Conservation (phyloP, 169 alveolate species). For the Cryptosporidium parvum region DNA sequence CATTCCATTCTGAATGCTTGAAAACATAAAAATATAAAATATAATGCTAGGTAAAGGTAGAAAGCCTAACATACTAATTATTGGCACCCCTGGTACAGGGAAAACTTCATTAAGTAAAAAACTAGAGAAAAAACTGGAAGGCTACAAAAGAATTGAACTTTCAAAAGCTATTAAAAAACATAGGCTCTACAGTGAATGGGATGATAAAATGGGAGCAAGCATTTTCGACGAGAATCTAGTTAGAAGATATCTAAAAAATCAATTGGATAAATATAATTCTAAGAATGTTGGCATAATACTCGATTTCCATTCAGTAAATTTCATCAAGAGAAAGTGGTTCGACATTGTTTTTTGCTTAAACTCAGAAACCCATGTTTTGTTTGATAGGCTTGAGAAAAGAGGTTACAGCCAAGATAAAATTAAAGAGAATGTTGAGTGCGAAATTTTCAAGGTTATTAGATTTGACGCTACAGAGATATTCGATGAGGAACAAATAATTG, state of each 20-base stretch:
- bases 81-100: conserved; percentile 87
- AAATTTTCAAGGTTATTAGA: conserved; percentile 82
- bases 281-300: conserved; percentile 79
- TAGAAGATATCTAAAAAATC: conserved; percentile 78
- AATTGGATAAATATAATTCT: conserved; percentile 55
- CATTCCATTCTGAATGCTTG: not conserved
- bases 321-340: conserved; percentile 81
- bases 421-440: conserved; percentile 83
- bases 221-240: conserved; percentile 83
- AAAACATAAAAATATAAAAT: not conserved
- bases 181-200: conserved; percentile 81
- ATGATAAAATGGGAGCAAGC: conserved; percentile 82
- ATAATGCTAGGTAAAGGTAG: conserved; percentile 9
- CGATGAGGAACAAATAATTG: conserved; percentile 74
- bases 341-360: conserved; percentile 80
- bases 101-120: conserved; percentile 81
- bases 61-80: conserved; percentile 81
- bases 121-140: conserved; percentile 77
- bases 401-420: conserved; percentile 81
- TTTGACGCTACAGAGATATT: conserved; percentile 80
- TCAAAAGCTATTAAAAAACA: conserved; percentile 80
- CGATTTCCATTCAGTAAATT: conserved; percentile 82
- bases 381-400: conserved; percentile 81
- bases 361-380: conserved; percentile 80
- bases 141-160: conserved; percentile 79